phyloP scores from a whole-genome alignment of 768 basidiomycete species.

The Suillus sp. region DNA sequence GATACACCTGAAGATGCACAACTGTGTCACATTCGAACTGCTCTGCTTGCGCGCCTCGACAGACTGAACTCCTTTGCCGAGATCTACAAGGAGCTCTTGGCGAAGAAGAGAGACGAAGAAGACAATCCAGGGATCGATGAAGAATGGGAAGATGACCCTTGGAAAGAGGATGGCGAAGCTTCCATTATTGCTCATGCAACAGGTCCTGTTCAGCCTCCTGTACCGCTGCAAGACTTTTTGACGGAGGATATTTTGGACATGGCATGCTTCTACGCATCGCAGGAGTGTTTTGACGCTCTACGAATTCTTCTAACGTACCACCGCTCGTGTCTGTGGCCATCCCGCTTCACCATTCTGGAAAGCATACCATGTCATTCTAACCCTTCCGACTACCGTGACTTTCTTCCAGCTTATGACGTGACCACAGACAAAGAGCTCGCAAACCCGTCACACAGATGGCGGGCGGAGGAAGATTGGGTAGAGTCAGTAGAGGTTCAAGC shows the following conservation, averaged over 20 bases:
- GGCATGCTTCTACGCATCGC: constrained; percentile 68
- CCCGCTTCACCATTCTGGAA: constrained; percentile 69
- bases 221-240: constrained; percentile 69
- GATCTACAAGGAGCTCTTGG: constrained; percentile 48
- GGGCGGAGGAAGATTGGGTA: constrained; percentile 58
- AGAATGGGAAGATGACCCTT: constrained; percentile 61
- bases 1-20: constrained; percentile 61
- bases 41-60: constrained; percentile 72
- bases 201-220: constrained; percentile 38
- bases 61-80: constrained; percentile 72
- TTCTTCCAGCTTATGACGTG: constrained; percentile 66
- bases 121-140: constrained; percentile 34
- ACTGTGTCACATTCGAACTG: constrained; percentile 61
- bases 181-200: constrained; percentile 23
- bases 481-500: constrained; percentile 49
- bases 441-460: constrained; percentile 44
- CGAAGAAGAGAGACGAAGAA: constrained; percentile 27
- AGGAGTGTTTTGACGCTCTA: constrained; percentile 59
- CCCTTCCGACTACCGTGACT: constrained; percentile 58
- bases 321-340: constrained; percentile 59
- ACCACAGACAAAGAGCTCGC: constrained; percentile 46
- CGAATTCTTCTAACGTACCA: constrained; percentile 61
- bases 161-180: constrained; percentile 54
- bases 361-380: constrained; percentile 73
- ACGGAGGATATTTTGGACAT: constrained; percentile 53